Base-by-base conservation (phyloP, 441 rosid genomes). In the Bruguiera hainesii region DNA sequence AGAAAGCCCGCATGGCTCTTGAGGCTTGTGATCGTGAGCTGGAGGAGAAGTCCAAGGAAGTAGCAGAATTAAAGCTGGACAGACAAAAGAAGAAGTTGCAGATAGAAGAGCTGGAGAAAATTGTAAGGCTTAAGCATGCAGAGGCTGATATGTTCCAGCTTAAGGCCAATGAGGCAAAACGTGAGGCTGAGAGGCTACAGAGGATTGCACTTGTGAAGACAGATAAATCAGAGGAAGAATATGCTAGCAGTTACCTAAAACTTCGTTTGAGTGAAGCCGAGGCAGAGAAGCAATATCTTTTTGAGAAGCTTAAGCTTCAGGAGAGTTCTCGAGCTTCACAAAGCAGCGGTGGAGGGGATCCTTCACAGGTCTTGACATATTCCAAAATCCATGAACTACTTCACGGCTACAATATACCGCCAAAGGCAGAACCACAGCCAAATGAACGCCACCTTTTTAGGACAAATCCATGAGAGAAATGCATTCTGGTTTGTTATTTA, bases 91-190 rank as follows among this genome's bases (percentile, higher is more conserved):
- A 84, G 89, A 92, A 90, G 79, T 65, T 71, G 31, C 99, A 95
- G 82, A 78, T 90, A 42, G 98, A 91, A 63, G 98, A 92, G 71
- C 85, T 95, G 2, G 98, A 95, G 82, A 90, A 76, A 81, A 91
- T 95, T 39, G 99, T 91, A 75, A 87, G 99, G 80, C 93, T 95
- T 61, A 95, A 91, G 69, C 93, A 84, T 74, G 98, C 99, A 19
- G 99, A 95, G 80, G 95, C 99, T 4, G 97, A 95, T 69, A 95
- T 95, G 99, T 92, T 90, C 87, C 99, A 95, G 84, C 76, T 88
- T n/a, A 93, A 93, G 79, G 98, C 98, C 66, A 85, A 83, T 37
- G 98, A 89, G 70, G 98, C 98, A 10, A 93, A 90, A 77, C 77
- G 84, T 67, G 99, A 94, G 72, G 92, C 94, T 3, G 99, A 89